Percentiles rank a stretch among this genome's conserved stretches.
These are phyloP conservation scores for Moringa oleifera DNA, from an alignment of 345 rosid species.

Conservation along the genomic window DNA sequence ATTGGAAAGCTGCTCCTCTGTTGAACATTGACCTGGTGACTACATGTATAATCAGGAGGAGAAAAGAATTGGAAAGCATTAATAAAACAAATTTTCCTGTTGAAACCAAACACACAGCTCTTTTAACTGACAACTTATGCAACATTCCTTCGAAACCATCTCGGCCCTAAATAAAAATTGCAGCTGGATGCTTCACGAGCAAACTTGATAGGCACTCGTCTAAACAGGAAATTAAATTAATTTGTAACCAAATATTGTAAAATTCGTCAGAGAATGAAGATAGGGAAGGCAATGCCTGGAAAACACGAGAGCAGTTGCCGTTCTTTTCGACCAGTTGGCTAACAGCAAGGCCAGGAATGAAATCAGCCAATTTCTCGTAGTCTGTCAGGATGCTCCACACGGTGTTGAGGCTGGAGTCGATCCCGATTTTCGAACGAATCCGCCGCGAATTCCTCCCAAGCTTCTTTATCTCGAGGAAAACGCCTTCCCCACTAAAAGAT, in stretches of 20 bases:
- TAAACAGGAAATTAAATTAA: background rate
- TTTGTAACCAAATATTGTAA: background rate
- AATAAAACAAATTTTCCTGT: too few relatives aligned
- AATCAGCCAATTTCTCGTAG: conserved; percentile 73
- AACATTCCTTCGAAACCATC: background rate
- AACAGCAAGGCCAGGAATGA: conserved; percentile 76
- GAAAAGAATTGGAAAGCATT: too few relatives aligned
- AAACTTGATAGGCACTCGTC: too few relatives aligned
- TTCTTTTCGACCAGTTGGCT: conserved; percentile 73
- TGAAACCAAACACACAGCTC: too few relatives aligned
- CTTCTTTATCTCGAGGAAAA: conserved; percentile 48
- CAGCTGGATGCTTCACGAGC: too few relatives aligned
- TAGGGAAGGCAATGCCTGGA: conserved; percentile 41
- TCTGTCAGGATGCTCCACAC: conserved; percentile 78
- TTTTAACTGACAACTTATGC: background rate
- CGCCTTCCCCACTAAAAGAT: conserved; percentile 42
- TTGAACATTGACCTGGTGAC: too few relatives aligned
- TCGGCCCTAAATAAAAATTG: too few relatives aligned
- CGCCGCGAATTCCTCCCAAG: conserved; percentile 60
- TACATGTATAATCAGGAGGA: too few relatives aligned
- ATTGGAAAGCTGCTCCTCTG: background rate
- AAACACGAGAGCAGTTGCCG: conserved; percentile 64
- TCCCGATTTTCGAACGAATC: conserved; percentile 61
- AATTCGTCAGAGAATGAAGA: background rate
- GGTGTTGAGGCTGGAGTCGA: conserved; percentile 61